Evolutionary conservation across 1,284 basidiomycete species (phyloP).

Genomic region (Ceratobasidium sp.): DNA sequence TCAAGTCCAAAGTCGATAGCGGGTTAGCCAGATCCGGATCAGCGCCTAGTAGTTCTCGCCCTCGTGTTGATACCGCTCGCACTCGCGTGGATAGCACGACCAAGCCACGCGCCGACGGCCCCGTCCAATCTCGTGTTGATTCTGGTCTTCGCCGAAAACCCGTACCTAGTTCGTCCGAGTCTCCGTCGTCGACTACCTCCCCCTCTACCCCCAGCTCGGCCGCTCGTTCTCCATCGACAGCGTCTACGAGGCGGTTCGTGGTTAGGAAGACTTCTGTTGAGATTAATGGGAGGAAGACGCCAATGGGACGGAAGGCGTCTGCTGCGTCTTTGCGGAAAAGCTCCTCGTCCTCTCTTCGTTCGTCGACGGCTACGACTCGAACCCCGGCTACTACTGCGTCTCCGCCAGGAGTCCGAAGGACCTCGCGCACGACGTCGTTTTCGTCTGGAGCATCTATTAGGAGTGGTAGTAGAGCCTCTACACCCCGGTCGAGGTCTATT

Average conservation of each 20-base stretch:
- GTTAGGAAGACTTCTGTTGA: constrained; percentile 16
- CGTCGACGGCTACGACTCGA: constrained; percentile 9
- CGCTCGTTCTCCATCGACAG: constrained; percentile 25
- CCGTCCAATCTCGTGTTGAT: constrained; percentile 27
- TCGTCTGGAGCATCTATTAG: constrained; percentile 22
- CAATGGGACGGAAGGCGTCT: constrained; percentile 23
- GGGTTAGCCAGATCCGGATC: constrained; percentile 24
- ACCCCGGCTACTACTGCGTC: constrained; percentile 16
- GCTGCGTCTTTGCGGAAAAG: constrained; percentile 41
- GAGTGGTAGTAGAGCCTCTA: background rate
- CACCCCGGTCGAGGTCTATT: constrained; percentile 16
- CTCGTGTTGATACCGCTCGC: background rate
- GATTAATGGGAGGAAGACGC: background rate
- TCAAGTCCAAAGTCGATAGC: constrained; percentile 25
- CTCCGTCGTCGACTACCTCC: background rate
- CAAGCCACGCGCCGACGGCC: constrained; percentile 16
- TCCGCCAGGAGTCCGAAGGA: background rate
- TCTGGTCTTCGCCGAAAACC: constrained; percentile 29
- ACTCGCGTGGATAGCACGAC: constrained; percentile 14
- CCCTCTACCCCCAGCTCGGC: background rate
- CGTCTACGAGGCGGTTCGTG: constrained; percentile 20
- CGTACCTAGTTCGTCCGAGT: background rate
- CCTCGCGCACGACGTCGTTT: constrained; percentile 18
- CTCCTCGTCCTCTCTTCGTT: constrained; percentile 37
- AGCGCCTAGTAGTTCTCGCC: background rate